Conservation (phyloP, 352 stramenopile species). For the Lagenidium giganteum region DNA sequence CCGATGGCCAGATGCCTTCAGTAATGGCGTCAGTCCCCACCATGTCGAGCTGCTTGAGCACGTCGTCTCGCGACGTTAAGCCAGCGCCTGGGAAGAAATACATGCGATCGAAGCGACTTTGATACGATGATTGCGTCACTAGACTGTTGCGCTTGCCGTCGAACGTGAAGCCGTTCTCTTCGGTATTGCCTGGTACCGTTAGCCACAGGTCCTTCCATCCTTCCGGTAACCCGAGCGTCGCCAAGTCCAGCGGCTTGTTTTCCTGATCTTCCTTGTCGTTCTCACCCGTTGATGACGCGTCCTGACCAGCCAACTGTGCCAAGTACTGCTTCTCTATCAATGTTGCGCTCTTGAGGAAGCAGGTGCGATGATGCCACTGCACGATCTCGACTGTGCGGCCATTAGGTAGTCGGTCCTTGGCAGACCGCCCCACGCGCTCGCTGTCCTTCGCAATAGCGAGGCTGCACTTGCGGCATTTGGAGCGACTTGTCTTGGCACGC, state of each 20-base stretch:
- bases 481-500: slow-evolving; percentile 34
- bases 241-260: slow-evolving; percentile 14
- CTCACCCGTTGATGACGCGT: not conserved
- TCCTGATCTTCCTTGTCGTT: slow-evolving; percentile 2
- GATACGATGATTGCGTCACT: slow-evolving; percentile 54
- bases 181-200: slow-evolving; percentile 51
- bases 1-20: slow-evolving; percentile 63
- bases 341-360: slow-evolving; percentile 24
- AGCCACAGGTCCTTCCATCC: slow-evolving; percentile 75
- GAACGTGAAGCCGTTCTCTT: slow-evolving; percentile 75
- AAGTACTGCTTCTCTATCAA: slow-evolving; percentile 38
- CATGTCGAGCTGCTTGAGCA: slow-evolving; percentile 44
- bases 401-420: slow-evolving; percentile 35
- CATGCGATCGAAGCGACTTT: slow-evolving; percentile 70
- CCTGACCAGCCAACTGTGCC: slow-evolving; percentile 11
- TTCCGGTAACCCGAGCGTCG: slow-evolving; percentile 39
- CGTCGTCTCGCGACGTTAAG: slow-evolving; percentile 4
- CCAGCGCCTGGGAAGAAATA: slow-evolving; percentile 42
- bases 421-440: slow-evolving; percentile 47
- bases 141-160: slow-evolving; percentile 55
- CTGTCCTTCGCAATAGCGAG: slow-evolving; percentile 36
- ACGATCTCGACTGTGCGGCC: slow-evolving; percentile 41
- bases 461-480: slow-evolving; percentile 50
- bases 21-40: slow-evolving; percentile 62
- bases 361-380: slow-evolving; percentile 55